phyloP scores from a whole-genome alignment of 2,329 filamentous ascomycete species.

The Fusarium denticulatum region DNA sequence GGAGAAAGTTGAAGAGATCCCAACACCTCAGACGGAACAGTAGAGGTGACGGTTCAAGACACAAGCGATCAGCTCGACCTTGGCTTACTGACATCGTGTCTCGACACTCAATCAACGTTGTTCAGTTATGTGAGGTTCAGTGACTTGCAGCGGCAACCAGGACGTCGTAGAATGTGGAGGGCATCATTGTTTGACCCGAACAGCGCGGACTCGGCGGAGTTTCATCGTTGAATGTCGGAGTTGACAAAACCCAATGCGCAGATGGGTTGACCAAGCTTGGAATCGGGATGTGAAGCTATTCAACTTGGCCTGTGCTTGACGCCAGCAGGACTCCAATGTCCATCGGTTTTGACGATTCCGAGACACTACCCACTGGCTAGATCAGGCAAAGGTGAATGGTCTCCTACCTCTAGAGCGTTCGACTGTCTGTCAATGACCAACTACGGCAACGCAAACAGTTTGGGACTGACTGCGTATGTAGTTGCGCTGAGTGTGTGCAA shows the following conservation, averaged over 20 bases:
- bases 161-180: rapidly evolving
- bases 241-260: neutral
- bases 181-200: neutral
- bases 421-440: too few relatives aligned
- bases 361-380: too few relatives aligned
- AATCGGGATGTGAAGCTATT: neutral
- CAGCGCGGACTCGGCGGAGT: neutral
- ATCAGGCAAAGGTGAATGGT: too few relatives aligned
- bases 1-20: too few relatives aligned
- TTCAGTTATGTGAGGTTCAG: neutral
- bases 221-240: too few relatives aligned
- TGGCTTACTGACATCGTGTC: neutral
- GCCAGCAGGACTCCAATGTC: too few relatives aligned
- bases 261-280: neutral
- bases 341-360: too few relatives aligned
- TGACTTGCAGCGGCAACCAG: neutral
- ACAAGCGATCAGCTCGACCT: neutral
- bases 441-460: too few relatives aligned
- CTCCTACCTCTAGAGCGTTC: too few relatives aligned
- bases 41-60: rapidly evolving
- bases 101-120: neutral
- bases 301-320: too few relatives aligned
- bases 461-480: too few relatives aligned
- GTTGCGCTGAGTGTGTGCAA: neutral
- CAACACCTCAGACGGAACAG: neutral